These are phyloP conservation scores for Adenanthera pavonina DNA, from an alignment of 306 rosid genomes.

Conservation along the genomic window DNA sequence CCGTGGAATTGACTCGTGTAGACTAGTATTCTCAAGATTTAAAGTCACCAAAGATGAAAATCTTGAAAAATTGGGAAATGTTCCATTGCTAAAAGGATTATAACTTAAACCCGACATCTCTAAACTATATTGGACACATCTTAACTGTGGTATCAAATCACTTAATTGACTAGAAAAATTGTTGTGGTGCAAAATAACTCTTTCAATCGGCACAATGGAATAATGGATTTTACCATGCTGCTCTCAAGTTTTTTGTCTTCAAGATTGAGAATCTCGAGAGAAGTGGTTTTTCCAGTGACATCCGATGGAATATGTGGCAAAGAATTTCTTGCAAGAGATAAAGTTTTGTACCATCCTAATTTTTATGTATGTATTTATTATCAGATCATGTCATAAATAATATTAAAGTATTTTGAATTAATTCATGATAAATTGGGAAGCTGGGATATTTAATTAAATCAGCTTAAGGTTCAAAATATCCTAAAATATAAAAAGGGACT, in stretches of 20 bases:
- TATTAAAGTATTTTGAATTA: no score
- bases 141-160: conserved; percentile 22
- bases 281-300: neutral
- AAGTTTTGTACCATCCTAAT: no score
- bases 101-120: neutral
- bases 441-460: no score
- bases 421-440: no score
- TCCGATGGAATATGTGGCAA: neutral
- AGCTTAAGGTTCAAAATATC: no score
- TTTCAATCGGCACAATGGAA: conserved; percentile 18
- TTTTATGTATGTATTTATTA: no score
- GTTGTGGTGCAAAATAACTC: neutral
- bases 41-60: neutral
- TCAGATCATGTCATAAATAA: no score
- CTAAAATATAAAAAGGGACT: no score
- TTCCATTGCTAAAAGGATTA: neutral
- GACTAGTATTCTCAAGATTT: neutral
- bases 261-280: neutral
- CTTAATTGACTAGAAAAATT: no score
- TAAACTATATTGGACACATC: conserved; percentile 24
- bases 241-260: neutral
- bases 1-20: neutral
- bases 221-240: neutral
- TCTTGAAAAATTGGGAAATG: neutral
- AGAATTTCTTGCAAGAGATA: no score